phyloP scores from a whole-genome alignment of 352 stramenopile species.

The Phytopythium montanum region DNA sequence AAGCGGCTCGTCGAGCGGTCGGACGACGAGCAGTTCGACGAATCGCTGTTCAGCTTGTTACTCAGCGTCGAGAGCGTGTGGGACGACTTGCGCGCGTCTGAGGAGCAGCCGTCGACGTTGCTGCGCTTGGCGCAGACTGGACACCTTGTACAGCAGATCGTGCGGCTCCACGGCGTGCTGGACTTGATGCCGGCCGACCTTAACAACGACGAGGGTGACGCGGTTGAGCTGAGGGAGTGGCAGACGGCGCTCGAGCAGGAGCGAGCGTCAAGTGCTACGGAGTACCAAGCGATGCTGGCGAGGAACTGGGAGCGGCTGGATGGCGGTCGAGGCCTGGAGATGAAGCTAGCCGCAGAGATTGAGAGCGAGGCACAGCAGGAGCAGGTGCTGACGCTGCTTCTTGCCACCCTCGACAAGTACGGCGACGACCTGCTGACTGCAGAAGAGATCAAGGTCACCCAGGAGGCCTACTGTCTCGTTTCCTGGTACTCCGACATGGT shows the following conservation, averaged over 20 bases:
- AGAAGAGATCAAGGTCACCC: not conserved
- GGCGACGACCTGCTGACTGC: not conserved
- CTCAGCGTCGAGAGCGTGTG: not conserved
- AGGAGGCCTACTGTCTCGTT: not conserved
- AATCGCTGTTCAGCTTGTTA: not conserved
- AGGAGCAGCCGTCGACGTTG: not conserved
- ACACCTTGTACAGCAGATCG: not conserved
- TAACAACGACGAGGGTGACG: not conserved
- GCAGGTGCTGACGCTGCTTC: not conserved
- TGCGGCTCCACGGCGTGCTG: not conserved
- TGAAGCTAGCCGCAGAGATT: not conserved
- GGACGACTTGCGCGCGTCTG: not conserved
- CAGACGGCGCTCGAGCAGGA: not conserved
- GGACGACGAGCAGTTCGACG: not conserved
- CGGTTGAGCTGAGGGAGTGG: not conserved
- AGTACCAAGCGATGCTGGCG: not conserved
- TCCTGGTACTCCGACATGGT: not conserved
- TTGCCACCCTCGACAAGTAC: slow-evolving; percentile 1
- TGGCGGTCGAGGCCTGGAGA: not conserved
- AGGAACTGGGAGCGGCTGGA: not conserved
- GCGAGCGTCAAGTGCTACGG: not conserved
- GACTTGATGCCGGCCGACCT: not conserved
- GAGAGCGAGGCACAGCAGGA: not conserved
- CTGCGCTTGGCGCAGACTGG: slow-evolving; percentile 1
- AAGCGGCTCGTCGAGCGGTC: not conserved